Evolutionary conservation across 1,284 basidiomycete species (phyloP).

Genomic region (Malassezia dermatis): DNA sequence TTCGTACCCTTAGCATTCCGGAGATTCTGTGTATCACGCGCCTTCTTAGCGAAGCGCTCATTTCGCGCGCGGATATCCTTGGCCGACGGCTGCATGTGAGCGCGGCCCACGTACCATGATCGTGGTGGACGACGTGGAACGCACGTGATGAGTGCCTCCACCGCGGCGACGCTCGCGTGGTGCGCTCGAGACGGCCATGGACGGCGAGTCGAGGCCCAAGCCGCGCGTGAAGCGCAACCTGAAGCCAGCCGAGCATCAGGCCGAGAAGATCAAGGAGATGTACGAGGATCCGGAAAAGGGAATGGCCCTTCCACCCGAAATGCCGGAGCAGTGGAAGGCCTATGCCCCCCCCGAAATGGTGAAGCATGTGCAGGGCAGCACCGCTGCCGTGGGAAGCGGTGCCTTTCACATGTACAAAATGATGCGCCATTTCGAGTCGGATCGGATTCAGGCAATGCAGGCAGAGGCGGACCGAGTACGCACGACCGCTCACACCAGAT

Average conservation of each 20-base stretch:
- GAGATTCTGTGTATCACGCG: constrained; percentile 14
- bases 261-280: constrained; percentile 30
- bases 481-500: constrained; percentile 16
- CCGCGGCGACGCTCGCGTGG: neutral
- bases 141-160: neutral
- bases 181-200: neutral
- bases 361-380: constrained; percentile 57
- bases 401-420: constrained; percentile 87
- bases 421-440: constrained; percentile 81
- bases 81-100: constrained; percentile 13
- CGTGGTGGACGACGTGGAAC: neutral
- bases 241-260: constrained; percentile 34
- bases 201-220: neutral
- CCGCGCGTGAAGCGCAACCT: constrained; percentile 16
- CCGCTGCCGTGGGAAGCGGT: constrained; percentile 45
- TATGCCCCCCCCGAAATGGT: constrained; percentile 54
- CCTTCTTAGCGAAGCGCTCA: constrained; percentile 9
- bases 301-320: constrained; percentile 24
- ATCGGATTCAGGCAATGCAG: constrained; percentile 80
- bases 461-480: constrained; percentile 66
- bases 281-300: constrained; percentile 33
- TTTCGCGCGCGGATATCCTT: constrained; percentile 13
- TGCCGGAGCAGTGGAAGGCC: constrained; percentile 23
- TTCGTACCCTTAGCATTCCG: neutral
- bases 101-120: constrained; percentile 4